phyloP scores from a whole-genome alignment of 2,329 filamentous ascomycete species.

The Trichoderma atroviride region DNA sequence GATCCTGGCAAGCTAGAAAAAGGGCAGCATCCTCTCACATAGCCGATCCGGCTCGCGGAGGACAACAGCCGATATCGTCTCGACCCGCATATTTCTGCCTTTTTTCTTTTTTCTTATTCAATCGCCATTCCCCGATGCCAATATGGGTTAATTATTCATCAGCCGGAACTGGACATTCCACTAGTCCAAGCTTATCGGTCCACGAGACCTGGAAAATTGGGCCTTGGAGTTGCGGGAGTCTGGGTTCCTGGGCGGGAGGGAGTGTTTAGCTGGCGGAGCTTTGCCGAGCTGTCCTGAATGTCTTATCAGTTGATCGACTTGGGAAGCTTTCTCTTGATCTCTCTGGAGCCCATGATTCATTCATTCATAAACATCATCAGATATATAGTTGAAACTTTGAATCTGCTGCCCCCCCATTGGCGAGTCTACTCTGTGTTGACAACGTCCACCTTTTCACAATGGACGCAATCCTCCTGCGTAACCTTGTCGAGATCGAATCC shows the following conservation, averaged over 20 bases:
- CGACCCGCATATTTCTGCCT: background rate
- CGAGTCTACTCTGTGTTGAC: background rate
- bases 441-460: conserved; percentile 31
- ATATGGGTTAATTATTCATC: background rate
- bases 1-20: background rate
- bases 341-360: background rate
- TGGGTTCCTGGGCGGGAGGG: background rate
- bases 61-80: conserved; percentile 20
- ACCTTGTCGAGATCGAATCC: conserved; percentile 40
- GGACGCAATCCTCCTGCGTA: conserved; percentile 40
- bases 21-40: background rate
- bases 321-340: background rate
- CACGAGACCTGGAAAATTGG: conserved; percentile 24
- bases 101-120: background rate
- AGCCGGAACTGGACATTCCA: conserved; percentile 17
- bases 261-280: background rate
- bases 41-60: background rate
- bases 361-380: background rate
- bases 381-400: background rate
- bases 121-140: background rate
- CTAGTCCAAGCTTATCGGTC: conserved; percentile 14
- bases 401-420: background rate
- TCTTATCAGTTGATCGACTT: background rate
- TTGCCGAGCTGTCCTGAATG: background rate
- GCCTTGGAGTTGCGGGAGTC: background rate